phyloP scores from a whole-genome alignment of 495 filamentous ascomycete species.

The Lophiostoma macrostomum region DNA sequence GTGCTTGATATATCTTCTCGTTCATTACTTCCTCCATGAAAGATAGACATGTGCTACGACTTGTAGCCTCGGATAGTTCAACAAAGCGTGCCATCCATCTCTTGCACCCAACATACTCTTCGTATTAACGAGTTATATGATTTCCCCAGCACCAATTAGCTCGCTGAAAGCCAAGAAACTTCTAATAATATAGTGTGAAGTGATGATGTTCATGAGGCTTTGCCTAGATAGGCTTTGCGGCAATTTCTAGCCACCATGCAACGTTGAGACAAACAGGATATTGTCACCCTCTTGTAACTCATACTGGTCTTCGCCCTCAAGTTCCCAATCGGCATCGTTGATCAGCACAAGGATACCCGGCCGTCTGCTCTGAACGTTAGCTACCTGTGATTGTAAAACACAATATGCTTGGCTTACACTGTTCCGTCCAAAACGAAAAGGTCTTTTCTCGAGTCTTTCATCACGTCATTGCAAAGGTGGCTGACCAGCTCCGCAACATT shows the following conservation, averaged over 20 bases:
- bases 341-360: slow-evolving; percentile 97
- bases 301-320: slow-evolving; percentile 90
- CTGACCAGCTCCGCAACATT: slow-evolving; percentile 75
- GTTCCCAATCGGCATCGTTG: slow-evolving; percentile 97
- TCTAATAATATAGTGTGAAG: no score
- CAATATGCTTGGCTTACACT: slow-evolving; percentile 59
- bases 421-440: slow-evolving; percentile 84
- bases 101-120: no score
- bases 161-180: no score
- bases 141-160: no score
- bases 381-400: neutral
- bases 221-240: neutral
- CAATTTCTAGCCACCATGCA: slow-evolving; percentile 69
- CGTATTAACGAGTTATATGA: no score
- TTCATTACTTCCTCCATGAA: no score
- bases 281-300: slow-evolving; percentile 77
- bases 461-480: slow-evolving; percentile 76
- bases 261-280: slow-evolving; percentile 94
- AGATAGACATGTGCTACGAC: no score
- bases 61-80: no score
- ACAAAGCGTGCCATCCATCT: no score
- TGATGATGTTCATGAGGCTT: neutral
- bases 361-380: slow-evolving; percentile 54
- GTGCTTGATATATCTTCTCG: no score
- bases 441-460: slow-evolving; percentile 83